Conservation (phyloP, 345 rosid genomes). For the Corchorus capsularis region DNA sequence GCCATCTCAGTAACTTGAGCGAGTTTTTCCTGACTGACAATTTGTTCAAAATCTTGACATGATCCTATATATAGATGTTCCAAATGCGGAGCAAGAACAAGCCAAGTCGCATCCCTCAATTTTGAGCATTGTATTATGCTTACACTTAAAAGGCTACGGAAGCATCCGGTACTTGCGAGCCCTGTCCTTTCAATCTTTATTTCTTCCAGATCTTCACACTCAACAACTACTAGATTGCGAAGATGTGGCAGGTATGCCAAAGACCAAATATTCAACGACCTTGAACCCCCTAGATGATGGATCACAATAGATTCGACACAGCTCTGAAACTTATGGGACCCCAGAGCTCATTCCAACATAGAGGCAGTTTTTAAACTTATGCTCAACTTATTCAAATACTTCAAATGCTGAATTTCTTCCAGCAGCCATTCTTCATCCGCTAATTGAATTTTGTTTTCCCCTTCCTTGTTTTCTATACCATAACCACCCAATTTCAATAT, state of each 20-base stretch:
- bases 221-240: accelerated
- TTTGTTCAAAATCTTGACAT: neutral
- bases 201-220: neutral
- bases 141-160: neutral
- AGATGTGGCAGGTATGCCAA: neutral
- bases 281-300: neutral
- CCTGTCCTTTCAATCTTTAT: neutral
- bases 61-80: accelerated
- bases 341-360: neutral
- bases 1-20: neutral
- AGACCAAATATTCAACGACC: neutral
- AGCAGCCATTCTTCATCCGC: neutral
- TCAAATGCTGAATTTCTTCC: neutral
- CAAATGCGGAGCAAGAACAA: neutral
- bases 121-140: neutral
- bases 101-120: neutral
- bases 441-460: neutral
- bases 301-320: neutral
- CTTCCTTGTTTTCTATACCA: too few species aligned
- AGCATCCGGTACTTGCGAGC: neutral
- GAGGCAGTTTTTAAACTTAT: neutral
- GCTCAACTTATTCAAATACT: neutral
- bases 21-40: neutral
- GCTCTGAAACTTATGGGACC: neutral
- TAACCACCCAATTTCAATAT: accelerated